Evolutionary conservation across 2,329 filamentous ascomycete genomes (phyloP).

Genomic region (Pseudogymnoascus sp.): DNA sequence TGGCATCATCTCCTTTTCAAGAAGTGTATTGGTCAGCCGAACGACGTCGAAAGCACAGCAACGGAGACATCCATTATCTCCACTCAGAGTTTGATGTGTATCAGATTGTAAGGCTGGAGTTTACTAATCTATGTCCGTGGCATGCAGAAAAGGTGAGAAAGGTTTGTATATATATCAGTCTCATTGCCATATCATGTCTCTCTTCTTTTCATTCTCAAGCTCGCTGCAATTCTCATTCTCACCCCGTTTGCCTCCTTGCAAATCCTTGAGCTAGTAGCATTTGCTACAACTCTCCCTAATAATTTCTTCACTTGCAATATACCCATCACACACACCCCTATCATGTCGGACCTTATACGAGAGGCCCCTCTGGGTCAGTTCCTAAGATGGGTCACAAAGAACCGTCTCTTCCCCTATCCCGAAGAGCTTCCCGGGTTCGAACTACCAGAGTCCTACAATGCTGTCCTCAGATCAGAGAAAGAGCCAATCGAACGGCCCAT

Average conservation of each 20-base stretch:
- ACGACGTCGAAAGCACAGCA: not conserved
- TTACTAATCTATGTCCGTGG: conserved; percentile 1
- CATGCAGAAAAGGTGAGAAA: not conserved
- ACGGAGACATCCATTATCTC: not conserved
- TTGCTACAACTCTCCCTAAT: not conserved
- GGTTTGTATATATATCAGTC: conserved; percentile 5
- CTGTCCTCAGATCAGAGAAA: conserved; percentile 20
- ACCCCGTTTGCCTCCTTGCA: not conserved
- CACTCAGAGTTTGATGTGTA: not conserved
- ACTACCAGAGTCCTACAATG: conserved; percentile 37
- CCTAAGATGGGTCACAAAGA: conserved; percentile 45
- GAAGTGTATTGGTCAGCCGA: not conserved
- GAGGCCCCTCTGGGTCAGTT: conserved; percentile 53
- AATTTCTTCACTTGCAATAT: not conserved
- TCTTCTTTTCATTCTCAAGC: not conserved
- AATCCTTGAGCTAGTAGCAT: not conserved
- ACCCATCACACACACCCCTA: not conserved
- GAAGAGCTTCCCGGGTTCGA: conserved; percentile 50
- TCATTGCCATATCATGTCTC: not conserved
- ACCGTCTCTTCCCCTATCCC: conserved; percentile 48
- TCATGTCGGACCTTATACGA: conserved; percentile 34
- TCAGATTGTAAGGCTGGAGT: not conserved
- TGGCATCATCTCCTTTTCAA: not conserved
- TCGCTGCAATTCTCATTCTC: not conserved
- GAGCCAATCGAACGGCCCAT: conserved; percentile 5